Evolutionary conservation across 495 filamentous ascomycete species (phyloP), one percentile per base, ranked within the genome.

Genomic region (Hypoxylon fuscum): DNA sequence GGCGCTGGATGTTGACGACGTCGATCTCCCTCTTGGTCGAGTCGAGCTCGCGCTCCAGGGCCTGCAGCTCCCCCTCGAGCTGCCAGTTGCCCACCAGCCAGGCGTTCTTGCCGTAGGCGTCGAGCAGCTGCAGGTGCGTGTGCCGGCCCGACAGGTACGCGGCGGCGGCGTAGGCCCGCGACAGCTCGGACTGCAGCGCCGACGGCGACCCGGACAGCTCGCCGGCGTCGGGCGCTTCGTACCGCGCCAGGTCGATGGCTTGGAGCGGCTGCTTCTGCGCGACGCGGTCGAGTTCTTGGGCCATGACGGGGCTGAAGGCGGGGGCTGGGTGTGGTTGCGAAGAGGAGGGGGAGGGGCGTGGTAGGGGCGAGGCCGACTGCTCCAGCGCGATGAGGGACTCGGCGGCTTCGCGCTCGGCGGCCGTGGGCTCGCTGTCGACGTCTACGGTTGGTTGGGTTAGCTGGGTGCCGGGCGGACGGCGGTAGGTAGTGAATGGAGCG

Each of bases 31-130:
- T 76, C 76, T 86, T 87, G 20, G 78, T 74, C 23, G 77, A 83
- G 14, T 84, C 88, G 62, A 98, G 77, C 60, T 97, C 92, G 59
- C 79, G 81, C 81, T 97, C 94, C n/a, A 96, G 60, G 2, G 68
- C 74, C 12, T 82, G 79, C 46, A 97, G 77, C 22, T 91, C 81
- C 37, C 83, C 84, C 72, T 96, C 93, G 21, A 92, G 62, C 54
- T 92, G 85, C 56, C 83, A 81, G 75, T 98, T 98, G 5, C 86
- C 87, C 9, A 96, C 81, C 51, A 98, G 77, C 93, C 94, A 97
- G 10, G 90, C 89, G 75, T 96, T 96, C 78, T 90, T 92, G 68
- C 93, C 93, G 76, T 86, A 86, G 57, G 81, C 80, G 64, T 93
- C 90, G 8, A 97, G 84, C 8, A 95, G 81, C 3, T 82, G 77